A percentile compares a stretch with the other conserved stretches of the same genome.
Conservation (phyloP, 192 early-diverging fungal species). For the Endogone sp. region DNA sequence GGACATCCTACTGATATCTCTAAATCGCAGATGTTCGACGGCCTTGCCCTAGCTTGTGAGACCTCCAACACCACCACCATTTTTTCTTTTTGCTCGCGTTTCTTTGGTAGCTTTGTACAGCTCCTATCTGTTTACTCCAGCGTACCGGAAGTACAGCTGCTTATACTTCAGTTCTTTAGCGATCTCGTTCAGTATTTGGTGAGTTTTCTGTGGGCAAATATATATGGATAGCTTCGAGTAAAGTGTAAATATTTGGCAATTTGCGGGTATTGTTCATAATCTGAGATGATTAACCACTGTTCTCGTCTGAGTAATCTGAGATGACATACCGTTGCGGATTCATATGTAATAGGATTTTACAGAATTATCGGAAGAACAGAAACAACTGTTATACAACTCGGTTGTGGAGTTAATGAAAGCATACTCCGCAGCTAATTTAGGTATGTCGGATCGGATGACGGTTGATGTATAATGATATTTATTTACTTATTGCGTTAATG, state of each 20-base stretch:
- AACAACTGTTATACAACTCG: slow-evolving; percentile 41
- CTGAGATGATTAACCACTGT: too few species aligned
- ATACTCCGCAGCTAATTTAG: slow-evolving; percentile 45
- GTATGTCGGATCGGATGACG: neutral
- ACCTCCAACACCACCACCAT: slow-evolving; percentile 57
- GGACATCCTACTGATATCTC: neutral
- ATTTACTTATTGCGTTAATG: too few species aligned
- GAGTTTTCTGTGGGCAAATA: slow-evolving; percentile 9
- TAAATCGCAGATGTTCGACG: slow-evolving; percentile 66
- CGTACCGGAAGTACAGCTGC: slow-evolving; percentile 58
- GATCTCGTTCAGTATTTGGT: slow-evolving; percentile 47
- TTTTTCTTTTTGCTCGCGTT: slow-evolving; percentile 46
- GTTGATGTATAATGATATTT: too few species aligned
- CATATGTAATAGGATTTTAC: slow-evolving; percentile 44
- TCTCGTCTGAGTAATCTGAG: too few species aligned
- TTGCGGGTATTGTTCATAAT: too few species aligned
- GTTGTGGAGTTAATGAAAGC: slow-evolving; percentile 49
- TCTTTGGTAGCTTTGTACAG: slow-evolving; percentile 59
- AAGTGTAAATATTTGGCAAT: too few species aligned
- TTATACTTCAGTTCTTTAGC: slow-evolving; percentile 54
- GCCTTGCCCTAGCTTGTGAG: slow-evolving; percentile 64
- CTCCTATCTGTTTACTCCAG: slow-evolving; percentile 64
- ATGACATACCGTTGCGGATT: too few species aligned
- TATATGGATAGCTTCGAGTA: too few species aligned
- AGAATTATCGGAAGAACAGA: slow-evolving; percentile 34